These are phyloP conservation scores for Gypsophila paniculata DNA, from an alignment of 179 eudicot species.

Conservation along the genomic window DNA sequence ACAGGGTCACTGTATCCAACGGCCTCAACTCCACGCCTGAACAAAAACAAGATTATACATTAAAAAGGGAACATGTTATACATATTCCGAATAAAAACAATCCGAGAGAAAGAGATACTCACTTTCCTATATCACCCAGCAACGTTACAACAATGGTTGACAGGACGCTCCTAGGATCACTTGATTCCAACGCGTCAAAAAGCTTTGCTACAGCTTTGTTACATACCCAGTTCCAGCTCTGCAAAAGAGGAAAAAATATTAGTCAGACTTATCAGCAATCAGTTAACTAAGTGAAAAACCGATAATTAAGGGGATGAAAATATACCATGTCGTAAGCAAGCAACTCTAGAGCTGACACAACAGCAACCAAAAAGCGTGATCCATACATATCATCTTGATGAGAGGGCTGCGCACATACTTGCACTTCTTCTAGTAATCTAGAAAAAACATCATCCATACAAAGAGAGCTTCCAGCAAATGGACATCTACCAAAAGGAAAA, in stretches of 20 bases:
- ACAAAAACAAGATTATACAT: not conserved
- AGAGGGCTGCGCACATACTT: conserved; percentile 16
- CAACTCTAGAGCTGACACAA: conserved; percentile 66
- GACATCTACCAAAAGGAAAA: conserved; percentile 52
- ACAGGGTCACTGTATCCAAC: conserved; percentile 48
- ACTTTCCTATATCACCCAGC: conserved; percentile 81
- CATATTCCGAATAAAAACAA: not conserved
- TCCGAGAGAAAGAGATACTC: conserved; percentile 10
- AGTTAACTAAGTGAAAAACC: not conserved
- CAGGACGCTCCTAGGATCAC: conserved; percentile 24
- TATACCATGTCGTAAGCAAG: conserved; percentile 62
- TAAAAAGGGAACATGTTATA: too few relatives aligned
- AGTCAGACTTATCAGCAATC: not conserved
- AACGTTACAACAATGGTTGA: conserved; percentile 41
- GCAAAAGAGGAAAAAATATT: conserved; percentile 15
- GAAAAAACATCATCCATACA: conserved; percentile 47
- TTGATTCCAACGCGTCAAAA: conserved; percentile 41
- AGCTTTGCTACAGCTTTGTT: conserved; percentile 41
- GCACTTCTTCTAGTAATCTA: conserved; percentile 47
- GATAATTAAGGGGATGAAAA: not conserved
- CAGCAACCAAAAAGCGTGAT: conserved; percentile 35
- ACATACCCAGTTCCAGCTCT: conserved; percentile 74
- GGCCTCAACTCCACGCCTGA: conserved; percentile 37
- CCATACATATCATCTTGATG: conserved; percentile 20
- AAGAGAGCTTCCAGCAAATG: conserved; percentile 49